Evolutionary conservation across 2,329 filamentous ascomycete genomes (phyloP).

Genomic region (Phialophora macrospora): DNA sequence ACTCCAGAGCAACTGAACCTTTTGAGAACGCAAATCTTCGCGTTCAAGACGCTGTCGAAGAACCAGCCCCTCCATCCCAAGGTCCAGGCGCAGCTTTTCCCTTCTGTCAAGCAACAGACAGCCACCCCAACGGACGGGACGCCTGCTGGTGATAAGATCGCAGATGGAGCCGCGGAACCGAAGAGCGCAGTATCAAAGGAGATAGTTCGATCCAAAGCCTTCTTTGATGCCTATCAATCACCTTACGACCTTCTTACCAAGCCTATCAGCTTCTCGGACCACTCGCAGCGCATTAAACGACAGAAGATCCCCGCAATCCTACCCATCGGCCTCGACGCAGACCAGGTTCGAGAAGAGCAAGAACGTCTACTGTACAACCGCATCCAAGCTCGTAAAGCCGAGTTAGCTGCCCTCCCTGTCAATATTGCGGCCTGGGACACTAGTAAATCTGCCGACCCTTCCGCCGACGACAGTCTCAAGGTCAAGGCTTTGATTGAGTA

Average conservation of each 20-base stretch:
- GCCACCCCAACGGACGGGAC: conserved; percentile 41
- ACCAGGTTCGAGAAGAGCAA: conserved; percentile 81
- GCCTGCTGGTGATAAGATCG: conserved; percentile 45
- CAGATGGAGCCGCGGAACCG: conserved; percentile 43
- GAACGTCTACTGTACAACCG: conserved; percentile 89
- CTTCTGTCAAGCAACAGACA: conserved; percentile 55
- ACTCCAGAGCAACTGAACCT: conserved; percentile 77
- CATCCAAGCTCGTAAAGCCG: conserved; percentile 80
- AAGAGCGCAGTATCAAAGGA: conserved; percentile 39
- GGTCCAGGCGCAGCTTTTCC: conserved; percentile 81
- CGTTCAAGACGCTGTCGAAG: conserved; percentile 88
- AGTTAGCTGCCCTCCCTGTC: conserved; percentile 80
- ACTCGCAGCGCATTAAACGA: conserved; percentile 75
- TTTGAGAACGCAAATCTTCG: conserved; percentile 83
- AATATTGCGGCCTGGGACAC: conserved; percentile 89
- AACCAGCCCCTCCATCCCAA: conserved; percentile 78
- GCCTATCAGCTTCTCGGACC: conserved; percentile 77
- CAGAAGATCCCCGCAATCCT: conserved; percentile 85
- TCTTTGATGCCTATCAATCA: conserved; percentile 75
- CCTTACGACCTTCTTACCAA: conserved; percentile 66
- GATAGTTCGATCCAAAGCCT: conserved; percentile 43
- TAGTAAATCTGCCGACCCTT: conserved; percentile 68
- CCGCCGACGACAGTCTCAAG: conserved; percentile 81
- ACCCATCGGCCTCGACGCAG: conserved; percentile 84
- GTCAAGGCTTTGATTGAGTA: conserved; percentile 91